Evolutionary conservation across 495 filamentous ascomycete species (phyloP), one percentile per base, ranked within the genome.

Genomic region (Aspergillus incahuasiensis): DNA sequence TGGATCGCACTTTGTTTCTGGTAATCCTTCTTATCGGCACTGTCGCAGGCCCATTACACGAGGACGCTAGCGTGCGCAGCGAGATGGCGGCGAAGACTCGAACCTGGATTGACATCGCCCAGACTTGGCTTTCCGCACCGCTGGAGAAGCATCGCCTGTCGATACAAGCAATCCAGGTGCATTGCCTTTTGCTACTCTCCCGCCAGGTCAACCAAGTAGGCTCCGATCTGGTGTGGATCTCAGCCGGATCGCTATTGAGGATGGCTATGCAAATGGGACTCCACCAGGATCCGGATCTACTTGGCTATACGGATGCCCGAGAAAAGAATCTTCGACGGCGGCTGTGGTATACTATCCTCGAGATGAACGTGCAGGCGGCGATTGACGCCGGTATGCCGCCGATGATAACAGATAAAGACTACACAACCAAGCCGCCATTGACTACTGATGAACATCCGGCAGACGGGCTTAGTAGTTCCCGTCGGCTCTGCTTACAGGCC

Each of bases 331-430:
- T 82, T 0, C 74, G 81, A 21, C 67, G 81, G 46, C 59, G 81
- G 30, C 56, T 85, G 3, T 86, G 83, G 83, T 75, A 74, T 18
- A 83, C 81, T 0, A 76, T 86, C 18, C 55, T 85, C 5, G 83
- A 86, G 48, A 64, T 85, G 39, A 63, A 62, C 38, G 55, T 80
- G 0, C 82, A 85, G 58, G 65, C 82, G 0, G 73, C 75, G 2
- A 47, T 85, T 2, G 79, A 81, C 50, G 75, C 78, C 0, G 81
- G 69, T 5, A 77, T 80, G 72, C 65, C 71, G 0, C 80, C 80
- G 0, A 70, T 71, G 52, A 75, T 85, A 15, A 72, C 74, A 0
- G 57, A 60, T 13, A 62, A 71, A 8, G 77, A 84, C 13, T 86
- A 77, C 52, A 77, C 79, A 60, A 83, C 78, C 2, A 56, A 63